Conservation (phyloP, 2,329 filamentous ascomycete genomes). For the Didymella pomorum region DNA sequence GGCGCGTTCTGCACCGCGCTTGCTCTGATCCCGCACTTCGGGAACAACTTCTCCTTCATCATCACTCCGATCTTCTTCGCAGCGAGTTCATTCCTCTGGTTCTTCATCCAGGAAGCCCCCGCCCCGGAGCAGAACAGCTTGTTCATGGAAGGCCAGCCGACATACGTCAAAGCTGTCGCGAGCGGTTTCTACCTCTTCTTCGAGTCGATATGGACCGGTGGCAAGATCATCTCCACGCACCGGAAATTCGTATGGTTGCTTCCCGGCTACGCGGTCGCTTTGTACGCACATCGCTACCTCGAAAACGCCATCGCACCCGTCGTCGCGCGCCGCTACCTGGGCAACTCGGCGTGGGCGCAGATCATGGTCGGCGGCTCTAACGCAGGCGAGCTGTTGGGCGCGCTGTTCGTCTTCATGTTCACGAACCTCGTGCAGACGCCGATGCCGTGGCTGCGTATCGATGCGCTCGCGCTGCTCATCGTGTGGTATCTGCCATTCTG, state of each 20-base stretch:
- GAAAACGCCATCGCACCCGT: conserved; percentile 59
- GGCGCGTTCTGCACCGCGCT: conserved; percentile 60
- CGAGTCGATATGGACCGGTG: conserved; percentile 58
- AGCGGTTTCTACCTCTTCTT: conserved; percentile 56
- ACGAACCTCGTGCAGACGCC: conserved; percentile 59
- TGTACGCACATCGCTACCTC: conserved; percentile 61
- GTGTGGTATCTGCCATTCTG: conserved; percentile 61
- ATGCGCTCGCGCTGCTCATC: conserved; percentile 57
- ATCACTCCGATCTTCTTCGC: conserved; percentile 60
- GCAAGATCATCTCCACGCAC: conserved; percentile 57
- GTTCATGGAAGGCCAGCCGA: conserved; percentile 38
- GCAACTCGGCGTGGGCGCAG: conserved; percentile 59
- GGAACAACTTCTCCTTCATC: conserved; percentile 62
- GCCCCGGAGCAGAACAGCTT: conserved; percentile 36
- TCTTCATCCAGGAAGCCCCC: conserved; percentile 56
- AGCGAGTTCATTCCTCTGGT: conserved; percentile 55
- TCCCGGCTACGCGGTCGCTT: conserved; percentile 58
- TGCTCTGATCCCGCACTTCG: conserved; percentile 59
- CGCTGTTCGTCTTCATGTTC: conserved; percentile 59
- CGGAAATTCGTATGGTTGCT: conserved; percentile 61
- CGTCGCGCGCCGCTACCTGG: conserved; percentile 58
- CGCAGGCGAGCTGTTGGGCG: conserved; percentile 60
- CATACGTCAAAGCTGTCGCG: conserved; percentile 51
- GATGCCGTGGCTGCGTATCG: conserved; percentile 61
- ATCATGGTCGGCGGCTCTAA: conserved; percentile 62